phyloP scores from a whole-genome alignment of 75 land plant species.

The Chamaecyparis obtusa region DNA sequence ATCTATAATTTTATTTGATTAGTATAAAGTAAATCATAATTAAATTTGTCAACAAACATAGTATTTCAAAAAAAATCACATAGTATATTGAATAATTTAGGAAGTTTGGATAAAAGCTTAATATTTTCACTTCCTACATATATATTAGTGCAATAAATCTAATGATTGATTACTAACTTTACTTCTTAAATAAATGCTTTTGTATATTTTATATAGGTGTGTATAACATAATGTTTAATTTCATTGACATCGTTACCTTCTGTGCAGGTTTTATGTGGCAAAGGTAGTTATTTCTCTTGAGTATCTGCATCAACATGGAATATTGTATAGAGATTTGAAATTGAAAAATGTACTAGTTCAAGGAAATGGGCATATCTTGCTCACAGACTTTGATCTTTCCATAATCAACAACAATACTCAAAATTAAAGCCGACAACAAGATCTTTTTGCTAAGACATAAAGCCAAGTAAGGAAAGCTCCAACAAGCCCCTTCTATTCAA shows the following conservation, averaged over 20 bases:
- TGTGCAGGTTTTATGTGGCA: conserved; percentile 53
- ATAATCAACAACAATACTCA: conserved; percentile 5
- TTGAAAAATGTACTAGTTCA: conserved; percentile 71
- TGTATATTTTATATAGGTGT: too few species aligned
- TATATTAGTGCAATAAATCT: too few species aligned
- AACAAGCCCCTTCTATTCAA: neutral
- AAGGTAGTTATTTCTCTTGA: conserved; percentile 66
- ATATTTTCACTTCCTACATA: too few species aligned
- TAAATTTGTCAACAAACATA: too few species aligned
- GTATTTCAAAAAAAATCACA: too few species aligned
- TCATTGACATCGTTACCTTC: neutral
- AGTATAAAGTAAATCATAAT: too few species aligned
- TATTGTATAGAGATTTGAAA: conserved; percentile 70
- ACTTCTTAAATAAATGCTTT: too few species aligned
- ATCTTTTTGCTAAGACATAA: neutral
- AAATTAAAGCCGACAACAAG: neutral
- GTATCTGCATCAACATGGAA: conserved; percentile 50
- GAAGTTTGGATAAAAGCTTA: too few species aligned
- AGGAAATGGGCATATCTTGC: conserved; percentile 50
- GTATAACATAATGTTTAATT: too few species aligned
- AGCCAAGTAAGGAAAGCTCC: neutral
- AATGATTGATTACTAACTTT: too few species aligned
- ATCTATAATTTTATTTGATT: too few species aligned
- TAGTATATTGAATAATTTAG: too few species aligned
- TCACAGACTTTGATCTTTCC: conserved; percentile 84